Evolutionary conservation across 2,329 filamentous ascomycete genomes (phyloP), one percentile per base, ranked within the genome.

Genomic region (Curvularia sp.): DNA sequence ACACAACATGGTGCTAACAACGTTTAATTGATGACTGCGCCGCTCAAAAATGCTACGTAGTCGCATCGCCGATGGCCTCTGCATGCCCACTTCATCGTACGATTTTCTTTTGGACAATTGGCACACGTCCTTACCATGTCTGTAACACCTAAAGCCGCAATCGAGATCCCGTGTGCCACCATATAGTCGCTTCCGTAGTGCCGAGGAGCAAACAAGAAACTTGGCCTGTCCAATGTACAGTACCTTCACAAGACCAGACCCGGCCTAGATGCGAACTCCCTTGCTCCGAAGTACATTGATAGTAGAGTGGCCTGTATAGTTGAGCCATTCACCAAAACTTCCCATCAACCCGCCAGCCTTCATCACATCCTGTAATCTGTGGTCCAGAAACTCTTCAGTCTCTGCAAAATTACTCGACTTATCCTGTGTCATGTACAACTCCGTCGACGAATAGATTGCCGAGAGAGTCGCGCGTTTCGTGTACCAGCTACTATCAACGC

Each of bases 341-440:
- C 86, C 83, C 21, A 91, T 71, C 10, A 87, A 83, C 21, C 83
- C 82, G 3, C 89, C 88, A 3, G 93, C 65, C 3, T 80, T 84
- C 66, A 85, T 82, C 30, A 86, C 81, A 79, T 96, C 93, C 58
- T 87, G 83, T 55, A 96, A 79, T 60, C 94, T 84, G 42, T 92
- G 84, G 54, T 89, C 85, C 52, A 98, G 80, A 74, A 98, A 99
- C 9, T 86, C 83, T 64, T 88, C 88, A 3, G 95, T 98, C 62
- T 93, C 91, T 9, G 73, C 75, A 69, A 91, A 95, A n/a, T 86
- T 86, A 0, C 84, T 80, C 3, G 89, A 93, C 59, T 81, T 83
- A 77, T 98, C 95, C 58, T 90, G 93, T 21, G 93, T 97, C 93
- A 98, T 97, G 79, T 93, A 96, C 5, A 97, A 81, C 79, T 99